Evolutionary conservation across 495 filamentous ascomycete species (phyloP), one percentile per base, ranked within the genome.

Genomic region (Baudoinia panamericana): DNA sequence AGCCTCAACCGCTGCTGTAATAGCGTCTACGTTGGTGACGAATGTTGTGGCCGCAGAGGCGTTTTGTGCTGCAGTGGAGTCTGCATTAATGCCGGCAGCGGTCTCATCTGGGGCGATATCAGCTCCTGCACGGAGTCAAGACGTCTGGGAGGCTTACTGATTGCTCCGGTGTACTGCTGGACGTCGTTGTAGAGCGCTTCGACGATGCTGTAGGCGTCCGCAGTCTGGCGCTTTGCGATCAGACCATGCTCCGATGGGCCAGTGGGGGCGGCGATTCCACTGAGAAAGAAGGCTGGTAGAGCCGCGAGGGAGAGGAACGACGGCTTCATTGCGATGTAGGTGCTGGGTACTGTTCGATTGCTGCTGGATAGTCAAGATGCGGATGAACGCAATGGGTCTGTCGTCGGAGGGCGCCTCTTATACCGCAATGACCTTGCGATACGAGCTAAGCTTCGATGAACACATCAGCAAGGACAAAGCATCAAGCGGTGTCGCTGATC

Each of bases 81-180:
- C 23, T n/a, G 36, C 6, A 23, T 11, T 34, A 36, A 45, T 26
- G 30, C 45, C 40, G n/a, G 45, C 45, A 12, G 49, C 45, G 32
- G 49, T 48, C 8, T 9, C 24, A 40, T 47, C 44, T 47, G 25
- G 2, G 16, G 21, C 12, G 30, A 22, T 33, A 27, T 29, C 17
- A 36, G 41, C 30, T 13, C 7, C 7, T 6, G 31, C 9, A 6
- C 5, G 23, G 28, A 18, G 20, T 43, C n/a, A n/a, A n/a, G n/a
- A n/a, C n/a, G n/a, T n/a, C n/a, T n/a, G 15, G 26, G 19, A 25
- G 8, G 27, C 47, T 21, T 18, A 41, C 36, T 53, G 46, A 53
- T 53, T 22, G 41, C 43, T 17, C 46, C 47, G 32, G 51, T 53
- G 39, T 53, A 50, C 13, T 45, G 41, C n/a, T 50, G 31, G 41